Evolutionary conservation across 768 basidiomycete species (phyloP).

Genomic region (Chalciporus piperatus): DNA sequence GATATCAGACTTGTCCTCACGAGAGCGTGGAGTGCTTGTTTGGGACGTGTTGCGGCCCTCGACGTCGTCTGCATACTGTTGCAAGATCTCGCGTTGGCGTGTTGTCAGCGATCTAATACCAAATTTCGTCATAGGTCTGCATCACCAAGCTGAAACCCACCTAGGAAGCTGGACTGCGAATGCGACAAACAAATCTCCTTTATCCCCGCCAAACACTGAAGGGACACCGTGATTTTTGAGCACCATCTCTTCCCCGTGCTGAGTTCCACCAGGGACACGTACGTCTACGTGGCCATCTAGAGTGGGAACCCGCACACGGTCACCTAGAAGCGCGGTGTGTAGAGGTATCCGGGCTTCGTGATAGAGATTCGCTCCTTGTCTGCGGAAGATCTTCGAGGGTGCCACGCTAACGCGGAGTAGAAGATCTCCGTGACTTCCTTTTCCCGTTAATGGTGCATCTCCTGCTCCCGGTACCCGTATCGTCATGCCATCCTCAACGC

Average conservation of each 20-base stretch:
- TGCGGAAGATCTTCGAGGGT: constrained; percentile 77
- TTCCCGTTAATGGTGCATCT: constrained; percentile 78
- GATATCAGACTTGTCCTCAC: constrained; percentile 16
- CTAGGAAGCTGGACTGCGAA: constrained; percentile 89
- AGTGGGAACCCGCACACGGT: constrained; percentile 88
- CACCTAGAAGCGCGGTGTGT: constrained; percentile 90
- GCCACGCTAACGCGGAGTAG: constrained; percentile 83
- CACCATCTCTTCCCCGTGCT: constrained; percentile 97
- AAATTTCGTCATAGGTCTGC: constrained; percentile 5
- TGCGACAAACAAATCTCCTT: constrained; percentile 85
- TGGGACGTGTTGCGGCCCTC: constrained; percentile 54
- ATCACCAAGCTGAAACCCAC: constrained; percentile 37
- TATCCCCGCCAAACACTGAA: constrained; percentile 54
- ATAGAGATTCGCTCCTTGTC: constrained; percentile 90
- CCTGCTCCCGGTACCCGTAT: constrained; percentile 79
- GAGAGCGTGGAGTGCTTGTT: constrained; percentile 5
- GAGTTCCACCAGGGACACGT: constrained; percentile 87
- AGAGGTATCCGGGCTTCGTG: constrained; percentile 89
- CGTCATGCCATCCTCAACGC: constrained; percentile 94
- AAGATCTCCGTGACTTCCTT: constrained; percentile 80
- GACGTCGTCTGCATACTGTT: constrained; percentile 91
- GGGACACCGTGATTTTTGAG: constrained; percentile 83
- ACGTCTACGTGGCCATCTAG: constrained; percentile 96
- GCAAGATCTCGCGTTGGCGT: constrained; percentile 82
- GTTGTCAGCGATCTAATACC: constrained; percentile 68